A percentile compares a stretch with the other conserved stretches of the same genome.
Evolutionary conservation across 139 green algal genomes (phyloP).

Genomic region (Micractinium conductrix): DNA sequence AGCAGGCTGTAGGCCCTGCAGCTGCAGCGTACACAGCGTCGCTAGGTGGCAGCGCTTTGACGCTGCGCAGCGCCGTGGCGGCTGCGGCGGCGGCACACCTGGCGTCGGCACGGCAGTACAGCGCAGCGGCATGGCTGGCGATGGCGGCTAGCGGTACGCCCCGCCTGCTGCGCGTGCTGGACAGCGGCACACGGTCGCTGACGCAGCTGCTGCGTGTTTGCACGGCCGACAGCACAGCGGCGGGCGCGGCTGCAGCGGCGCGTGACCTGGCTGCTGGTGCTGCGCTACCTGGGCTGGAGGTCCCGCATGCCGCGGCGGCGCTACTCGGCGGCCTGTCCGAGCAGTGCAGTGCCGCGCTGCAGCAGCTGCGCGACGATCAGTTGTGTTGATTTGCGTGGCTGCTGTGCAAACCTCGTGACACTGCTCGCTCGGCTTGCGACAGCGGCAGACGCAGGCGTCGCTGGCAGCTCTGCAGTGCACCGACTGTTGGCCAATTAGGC

Average conservation of each 20-base stretch:
- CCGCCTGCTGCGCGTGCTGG: slow-evolving; percentile 35
- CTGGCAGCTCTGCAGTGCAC: too few relatives aligned
- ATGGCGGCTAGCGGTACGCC: slow-evolving; percentile 23
- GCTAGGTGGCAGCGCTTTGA: neutral
- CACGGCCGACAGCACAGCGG: neutral
- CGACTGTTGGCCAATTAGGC: too few relatives aligned
- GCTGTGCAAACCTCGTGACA: too few relatives aligned
- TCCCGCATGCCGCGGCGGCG: neutral
- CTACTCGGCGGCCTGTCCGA: neutral
- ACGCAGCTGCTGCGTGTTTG: slow-evolving; percentile 25
- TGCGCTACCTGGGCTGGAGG: neutral
- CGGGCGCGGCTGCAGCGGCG: neutral
- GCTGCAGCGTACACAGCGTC: neutral
- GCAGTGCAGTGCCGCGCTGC: neutral
- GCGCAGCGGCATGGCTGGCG: slow-evolving; percentile 24
- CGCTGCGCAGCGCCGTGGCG: neutral
- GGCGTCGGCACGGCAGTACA: slow-evolving; percentile 20
- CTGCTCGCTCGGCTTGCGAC: too few relatives aligned
- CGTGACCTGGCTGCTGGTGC: neutral
- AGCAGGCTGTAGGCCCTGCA: slow-evolving; percentile 7
- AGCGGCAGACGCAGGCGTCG: too few relatives aligned
- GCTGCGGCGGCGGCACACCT: slow-evolving; percentile 18
- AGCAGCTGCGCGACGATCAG: neutral
- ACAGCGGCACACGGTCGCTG: slow-evolving; percentile 14
- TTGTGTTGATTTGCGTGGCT: too few relatives aligned